Evolutionary conservation across 352 stramenopile species (phyloP).

Genomic region (Pythium coloratum): DNA sequence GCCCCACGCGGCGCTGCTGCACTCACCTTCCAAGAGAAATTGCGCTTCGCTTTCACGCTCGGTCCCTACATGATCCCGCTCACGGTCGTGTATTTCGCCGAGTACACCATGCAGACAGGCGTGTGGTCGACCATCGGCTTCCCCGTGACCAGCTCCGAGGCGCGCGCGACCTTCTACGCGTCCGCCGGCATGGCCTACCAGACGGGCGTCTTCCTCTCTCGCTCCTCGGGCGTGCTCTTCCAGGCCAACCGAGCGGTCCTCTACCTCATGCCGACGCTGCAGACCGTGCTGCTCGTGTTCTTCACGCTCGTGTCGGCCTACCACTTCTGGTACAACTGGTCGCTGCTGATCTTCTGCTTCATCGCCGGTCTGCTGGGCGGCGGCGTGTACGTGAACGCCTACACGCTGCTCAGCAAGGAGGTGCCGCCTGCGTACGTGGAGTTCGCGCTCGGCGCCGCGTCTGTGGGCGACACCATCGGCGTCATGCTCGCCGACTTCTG

Average conservation of each 20-base stretch:
- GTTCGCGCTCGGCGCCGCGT: constrained; percentile 86
- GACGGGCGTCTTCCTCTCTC: constrained; percentile 91
- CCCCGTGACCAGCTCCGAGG: constrained; percentile 66
- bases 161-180: constrained; percentile 88
- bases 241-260: constrained; percentile 69
- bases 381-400: constrained; percentile 92
- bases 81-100: constrained; percentile 91
- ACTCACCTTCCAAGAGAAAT: constrained; percentile 59
- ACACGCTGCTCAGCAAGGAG: constrained; percentile 86
- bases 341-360: constrained; percentile 81
- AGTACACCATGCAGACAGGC: constrained; percentile 94
- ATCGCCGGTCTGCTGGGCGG: constrained; percentile 88
- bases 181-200: constrained; percentile 92
- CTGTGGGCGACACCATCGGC: constrained; percentile 88
- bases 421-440: constrained; percentile 71
- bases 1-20: constrained; percentile 5
- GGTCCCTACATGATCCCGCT: constrained; percentile 91
- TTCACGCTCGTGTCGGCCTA: constrained; percentile 82
- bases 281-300: constrained; percentile 84
- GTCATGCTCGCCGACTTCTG: constrained; percentile 89
- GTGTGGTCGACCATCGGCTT: constrained; percentile 95
- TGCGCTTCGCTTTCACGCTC: constrained; percentile 77
- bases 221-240: constrained; percentile 87
- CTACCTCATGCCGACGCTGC: constrained; percentile 89
- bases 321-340: constrained; percentile 88